Base-by-base conservation (phyloP, 768 basidiomycete genomes). In the Cyclocybe cylindracea region DNA sequence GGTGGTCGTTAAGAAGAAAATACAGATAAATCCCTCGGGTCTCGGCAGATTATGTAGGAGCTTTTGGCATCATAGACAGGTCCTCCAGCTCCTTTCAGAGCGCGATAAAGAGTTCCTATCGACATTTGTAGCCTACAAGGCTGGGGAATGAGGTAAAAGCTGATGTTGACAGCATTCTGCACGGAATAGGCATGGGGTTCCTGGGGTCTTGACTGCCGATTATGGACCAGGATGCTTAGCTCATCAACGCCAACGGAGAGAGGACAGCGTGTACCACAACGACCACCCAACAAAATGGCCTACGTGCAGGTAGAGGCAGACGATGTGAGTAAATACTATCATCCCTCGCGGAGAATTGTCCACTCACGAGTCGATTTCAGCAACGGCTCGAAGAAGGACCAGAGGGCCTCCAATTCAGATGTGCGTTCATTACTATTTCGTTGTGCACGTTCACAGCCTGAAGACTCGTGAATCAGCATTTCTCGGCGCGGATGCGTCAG, bases 301-400 rank as follows among this genome's bases (percentile, higher is more conserved):
- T 89, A 89, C 63, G 83, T 89, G 43, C 74, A 84, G 48, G 83
- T 89, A 51, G 86, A 87, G 54, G 74, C 80, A 29, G 87, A 89
- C 65, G 87, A 89, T 45, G 86, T 86, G 61, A 62, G 79, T 66
- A 7, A 11, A 18, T 10, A 34, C 6, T 6, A 35, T 14, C 8
- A 5, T 44, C n/a, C 29, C 19, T 40, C 40, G 8, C 42, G n/a
- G 33, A n/a, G 16, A 13, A 1, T 24, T 32, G 11, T 16, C 34
- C 34, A 43, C 29, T 41, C 35, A 31, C 31, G 24, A 54, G 10
- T 42, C 7, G 13, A 14, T 13, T 32, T 37, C 6, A 59, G 50
- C 55, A 86, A 79, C 77, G 73, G 41, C 58, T 87, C 40, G 85
- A 87, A 61, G 85, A 86, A 67, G 85, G 84, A 1, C 81, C 81